Conservation (phyloP, 106 monocot genomes). For the Hemerocallis citrina region DNA sequence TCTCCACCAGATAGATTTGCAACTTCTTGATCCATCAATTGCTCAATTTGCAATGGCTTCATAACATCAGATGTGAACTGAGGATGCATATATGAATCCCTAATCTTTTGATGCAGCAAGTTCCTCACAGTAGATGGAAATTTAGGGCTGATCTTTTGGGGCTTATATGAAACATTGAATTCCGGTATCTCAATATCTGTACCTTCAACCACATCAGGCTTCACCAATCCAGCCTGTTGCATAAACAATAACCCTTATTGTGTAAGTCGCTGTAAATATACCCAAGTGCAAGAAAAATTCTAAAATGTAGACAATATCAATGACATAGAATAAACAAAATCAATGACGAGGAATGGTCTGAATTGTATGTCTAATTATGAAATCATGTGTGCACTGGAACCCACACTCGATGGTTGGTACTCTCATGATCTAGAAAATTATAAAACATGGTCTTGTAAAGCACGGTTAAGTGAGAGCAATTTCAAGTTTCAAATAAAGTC, state of each 20-base stretch:
- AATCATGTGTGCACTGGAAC: background rate
- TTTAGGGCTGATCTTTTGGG: constrained; percentile 92
- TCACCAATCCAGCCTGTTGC: constrained; percentile 80
- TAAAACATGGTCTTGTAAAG: background rate
- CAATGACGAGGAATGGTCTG: no score
- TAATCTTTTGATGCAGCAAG: constrained; percentile 78
- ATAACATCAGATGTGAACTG: constrained; percentile 95
- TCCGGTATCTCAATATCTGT: constrained; percentile 87
- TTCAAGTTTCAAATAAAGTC: background rate
- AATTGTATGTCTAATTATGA: background rate
- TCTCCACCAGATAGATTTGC: constrained; percentile 97
- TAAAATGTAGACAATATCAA: background rate
- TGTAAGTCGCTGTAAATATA: background rate
- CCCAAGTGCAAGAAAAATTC: background rate
- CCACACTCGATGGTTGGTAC: background rate
- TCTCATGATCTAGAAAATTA: background rate
- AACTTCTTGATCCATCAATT: constrained; percentile 97
- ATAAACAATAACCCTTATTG: constrained; percentile 1
- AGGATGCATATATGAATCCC: constrained; percentile 88
- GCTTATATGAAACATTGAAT: constrained; percentile 98
- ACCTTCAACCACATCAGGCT: constrained; percentile 72
- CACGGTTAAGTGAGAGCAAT: background rate
- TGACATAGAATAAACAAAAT: background rate
- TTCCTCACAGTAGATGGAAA: constrained; percentile 57
- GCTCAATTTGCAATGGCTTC: constrained; percentile 97